phyloP scores from a whole-genome alignment of 1,284 basidiomycete species.

The Vanrija humicola region DNA sequence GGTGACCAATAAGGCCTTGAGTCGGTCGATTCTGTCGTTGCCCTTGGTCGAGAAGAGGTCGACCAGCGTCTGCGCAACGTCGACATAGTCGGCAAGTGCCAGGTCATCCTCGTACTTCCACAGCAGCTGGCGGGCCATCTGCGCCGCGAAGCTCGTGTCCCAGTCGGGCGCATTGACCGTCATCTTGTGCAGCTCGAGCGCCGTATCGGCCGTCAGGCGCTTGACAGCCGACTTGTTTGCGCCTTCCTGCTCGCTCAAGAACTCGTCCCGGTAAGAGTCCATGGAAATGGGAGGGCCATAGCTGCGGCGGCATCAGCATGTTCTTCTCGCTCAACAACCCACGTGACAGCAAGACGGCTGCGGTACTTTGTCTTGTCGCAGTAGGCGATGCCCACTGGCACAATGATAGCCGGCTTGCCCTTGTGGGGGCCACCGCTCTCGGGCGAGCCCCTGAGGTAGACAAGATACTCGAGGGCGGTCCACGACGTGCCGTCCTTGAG shows the following conservation, averaged over 20 bases:
- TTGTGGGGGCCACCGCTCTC: conserved; percentile 49
- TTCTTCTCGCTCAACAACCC: conserved; percentile 21
- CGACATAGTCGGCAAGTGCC: conserved; percentile 70
- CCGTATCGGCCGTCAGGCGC: conserved; percentile 70
- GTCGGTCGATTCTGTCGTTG: conserved; percentile 57
- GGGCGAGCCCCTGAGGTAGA: conserved; percentile 60
- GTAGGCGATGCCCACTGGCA: conserved; percentile 87
- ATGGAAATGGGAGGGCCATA: conserved; percentile 76
- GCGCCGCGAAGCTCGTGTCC: conserved; percentile 78
- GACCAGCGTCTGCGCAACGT: conserved; percentile 81
- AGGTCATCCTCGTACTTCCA: conserved; percentile 75
- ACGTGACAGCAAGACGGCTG: conserved; percentile 58
- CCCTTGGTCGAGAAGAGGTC: conserved; percentile 70
- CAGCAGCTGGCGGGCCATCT: conserved; percentile 83
- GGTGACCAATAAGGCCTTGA: conserved; percentile 68
- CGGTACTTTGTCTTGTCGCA: conserved; percentile 93
- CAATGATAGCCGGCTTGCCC: conserved; percentile 56
- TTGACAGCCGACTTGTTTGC: conserved; percentile 78
- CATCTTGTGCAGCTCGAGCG: conserved; percentile 64
- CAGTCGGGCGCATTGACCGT: conserved; percentile 93
- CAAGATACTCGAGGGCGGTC: conserved; percentile 87
- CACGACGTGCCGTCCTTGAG: conserved; percentile 95
- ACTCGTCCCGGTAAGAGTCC: conserved; percentile 70
- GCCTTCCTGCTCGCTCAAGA: conserved; percentile 64
- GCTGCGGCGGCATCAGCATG: conserved; percentile 49